Evolutionary conservation across 257 asterid genomes (phyloP).

Genomic region (Salvia rosmarinus): DNA sequence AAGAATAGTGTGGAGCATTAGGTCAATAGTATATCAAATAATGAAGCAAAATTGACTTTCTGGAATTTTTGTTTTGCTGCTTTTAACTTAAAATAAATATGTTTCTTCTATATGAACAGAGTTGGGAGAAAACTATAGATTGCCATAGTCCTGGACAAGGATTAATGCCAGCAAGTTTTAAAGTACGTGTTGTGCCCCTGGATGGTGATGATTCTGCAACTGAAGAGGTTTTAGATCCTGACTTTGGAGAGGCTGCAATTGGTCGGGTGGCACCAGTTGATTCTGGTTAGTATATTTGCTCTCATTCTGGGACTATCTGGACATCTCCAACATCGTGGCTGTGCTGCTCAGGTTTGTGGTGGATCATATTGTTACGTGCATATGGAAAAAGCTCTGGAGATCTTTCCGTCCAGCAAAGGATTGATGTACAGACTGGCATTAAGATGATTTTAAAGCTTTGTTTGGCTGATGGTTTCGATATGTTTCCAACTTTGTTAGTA

Average conservation of each 20-base stretch:
- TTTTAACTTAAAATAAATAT: slow-evolving; percentile 5
- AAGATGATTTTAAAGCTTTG: slow-evolving; percentile 74
- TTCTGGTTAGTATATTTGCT: slow-evolving; percentile 56
- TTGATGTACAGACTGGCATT: slow-evolving; percentile 83
- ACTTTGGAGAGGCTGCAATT: slow-evolving; percentile 93
- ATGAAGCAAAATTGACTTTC: background rate
- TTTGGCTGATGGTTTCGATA: slow-evolving; percentile 83
- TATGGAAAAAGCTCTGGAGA: slow-evolving; percentile 80
- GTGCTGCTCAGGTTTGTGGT: slow-evolving; percentile 67
- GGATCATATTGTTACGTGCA: slow-evolving; percentile 81
- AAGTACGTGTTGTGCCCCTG: slow-evolving; percentile 77
- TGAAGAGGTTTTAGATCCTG: slow-evolving; percentile 92
- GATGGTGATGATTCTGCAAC: slow-evolving; percentile 81
- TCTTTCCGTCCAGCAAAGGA: slow-evolving; percentile 70
- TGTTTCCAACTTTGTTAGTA: slow-evolving; percentile 76
- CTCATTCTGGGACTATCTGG: slow-evolving; percentile 24
- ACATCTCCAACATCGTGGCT: slow-evolving; percentile 9
- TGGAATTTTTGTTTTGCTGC: background rate
- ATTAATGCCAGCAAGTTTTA: slow-evolving; percentile 93
- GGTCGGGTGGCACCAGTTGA: slow-evolving; percentile 96
- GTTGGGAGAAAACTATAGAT: slow-evolving; percentile 97
- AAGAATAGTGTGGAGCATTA: slow-evolving; percentile 1
- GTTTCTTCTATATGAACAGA: slow-evolving; percentile 44
- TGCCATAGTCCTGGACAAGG: slow-evolving; percentile 98
- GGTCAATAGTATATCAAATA: background rate